phyloP scores from a whole-genome alignment of 768 basidiomycete genomes.

The Xerocomus spinulosus region DNA sequence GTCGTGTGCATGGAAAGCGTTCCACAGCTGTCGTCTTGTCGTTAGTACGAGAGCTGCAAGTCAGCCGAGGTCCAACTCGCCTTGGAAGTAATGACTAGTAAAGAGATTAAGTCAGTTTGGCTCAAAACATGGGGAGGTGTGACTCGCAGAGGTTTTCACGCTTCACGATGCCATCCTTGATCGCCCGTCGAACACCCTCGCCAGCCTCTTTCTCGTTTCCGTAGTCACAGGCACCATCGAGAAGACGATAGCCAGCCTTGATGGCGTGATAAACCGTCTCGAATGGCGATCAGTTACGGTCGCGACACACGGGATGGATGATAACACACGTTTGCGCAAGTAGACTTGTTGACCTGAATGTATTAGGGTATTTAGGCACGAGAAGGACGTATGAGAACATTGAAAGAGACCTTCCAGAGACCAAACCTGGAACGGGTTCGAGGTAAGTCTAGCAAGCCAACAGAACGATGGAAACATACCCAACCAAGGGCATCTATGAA shows the following conservation, averaged over 20 bases:
- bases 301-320: neutral
- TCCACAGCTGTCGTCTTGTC: slow-evolving; percentile 61
- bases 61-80: slow-evolving; percentile 25
- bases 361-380: neutral
- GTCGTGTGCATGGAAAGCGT: slow-evolving; percentile 79
- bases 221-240: slow-evolving; percentile 84
- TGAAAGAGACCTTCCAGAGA: slow-evolving; percentile 57
- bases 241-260: slow-evolving; percentile 80
- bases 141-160: slow-evolving; percentile 80
- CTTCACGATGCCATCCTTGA: slow-evolving; percentile 77
- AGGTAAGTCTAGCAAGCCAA: too few relatives aligned
- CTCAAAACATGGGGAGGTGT: neutral
- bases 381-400: neutral
- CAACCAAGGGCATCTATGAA: slow-evolving; percentile 63
- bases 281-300: slow-evolving; percentile 3
- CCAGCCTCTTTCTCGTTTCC: slow-evolving; percentile 88
- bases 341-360: slow-evolving; percentile 56
- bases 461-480: slow-evolving; percentile 35
- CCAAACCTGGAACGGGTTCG: slow-evolving; percentile 62
- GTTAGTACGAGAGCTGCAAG: slow-evolving; percentile 4
- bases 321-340: slow-evolving; percentile 53
- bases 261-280: slow-evolving; percentile 82
- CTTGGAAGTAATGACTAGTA: slow-evolving; percentile 87
- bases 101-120: neutral
- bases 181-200: slow-evolving; percentile 71